Evolutionary conservation across 2,329 filamentous ascomycete species (phyloP).

Genomic region (Coniochaeta hoffmannii): DNA sequence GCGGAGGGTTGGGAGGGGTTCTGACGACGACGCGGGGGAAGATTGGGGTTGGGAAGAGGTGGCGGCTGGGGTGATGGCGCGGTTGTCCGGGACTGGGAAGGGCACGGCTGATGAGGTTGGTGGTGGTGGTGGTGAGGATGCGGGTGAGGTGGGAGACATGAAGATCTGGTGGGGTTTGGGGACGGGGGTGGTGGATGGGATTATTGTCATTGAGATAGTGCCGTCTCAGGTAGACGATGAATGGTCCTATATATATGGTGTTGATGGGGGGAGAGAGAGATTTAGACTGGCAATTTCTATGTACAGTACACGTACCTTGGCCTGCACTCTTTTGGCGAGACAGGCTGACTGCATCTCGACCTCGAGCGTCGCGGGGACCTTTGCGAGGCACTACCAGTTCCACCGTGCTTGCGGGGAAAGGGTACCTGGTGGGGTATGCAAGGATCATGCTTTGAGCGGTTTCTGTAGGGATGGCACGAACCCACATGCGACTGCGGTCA

Average conservation of each 20-base stretch:
- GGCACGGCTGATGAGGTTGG: not conserved
- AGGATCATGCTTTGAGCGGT: not conserved
- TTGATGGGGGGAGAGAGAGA: too few species aligned
- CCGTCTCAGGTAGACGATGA: not conserved
- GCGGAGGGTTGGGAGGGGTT: conserved; percentile 48
- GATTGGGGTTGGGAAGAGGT: conserved; percentile 27
- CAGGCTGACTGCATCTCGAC: too few species aligned
- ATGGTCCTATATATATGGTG: not conserved
- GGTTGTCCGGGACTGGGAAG: conserved; percentile 5
- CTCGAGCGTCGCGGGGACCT: not conserved
- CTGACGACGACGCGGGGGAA: conserved; percentile 37
- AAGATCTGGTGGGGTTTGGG: conserved; percentile 17
- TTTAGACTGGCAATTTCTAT: too few species aligned
- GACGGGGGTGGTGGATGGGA: conserved; percentile 23
- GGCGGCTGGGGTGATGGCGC: conserved; percentile 8
- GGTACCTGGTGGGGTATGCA: not conserved
- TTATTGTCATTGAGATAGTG: conserved; percentile 17
- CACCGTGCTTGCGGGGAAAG: not conserved
- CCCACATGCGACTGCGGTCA: not conserved
- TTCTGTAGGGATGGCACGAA: not conserved
- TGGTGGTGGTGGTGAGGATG: not conserved
- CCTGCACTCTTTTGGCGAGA: too few species aligned
- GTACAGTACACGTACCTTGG: too few species aligned
- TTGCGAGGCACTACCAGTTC: not conserved
- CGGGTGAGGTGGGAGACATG: conserved; percentile 6